A percentile compares a stretch with the other conserved stretches of the same genome.
Conservation (phyloP, 345 rosid species). For the Fremontodendron californicum region DNA sequence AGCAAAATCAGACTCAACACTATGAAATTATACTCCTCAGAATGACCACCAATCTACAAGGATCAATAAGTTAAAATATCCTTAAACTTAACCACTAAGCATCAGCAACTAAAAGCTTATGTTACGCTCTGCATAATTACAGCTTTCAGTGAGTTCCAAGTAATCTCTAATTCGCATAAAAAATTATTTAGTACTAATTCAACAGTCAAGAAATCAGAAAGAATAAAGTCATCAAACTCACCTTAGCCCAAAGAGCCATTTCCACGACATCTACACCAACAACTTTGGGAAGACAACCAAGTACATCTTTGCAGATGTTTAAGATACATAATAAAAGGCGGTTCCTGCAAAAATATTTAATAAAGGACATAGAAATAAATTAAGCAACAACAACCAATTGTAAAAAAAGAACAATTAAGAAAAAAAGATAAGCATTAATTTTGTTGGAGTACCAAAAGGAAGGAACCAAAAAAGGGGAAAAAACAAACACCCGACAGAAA, state of each 20-base stretch:
- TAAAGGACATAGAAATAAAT: background rate
- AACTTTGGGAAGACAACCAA: conserved; percentile 60
- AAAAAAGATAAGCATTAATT: background rate
- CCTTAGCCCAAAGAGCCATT: conserved; percentile 99
- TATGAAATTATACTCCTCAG: background rate
- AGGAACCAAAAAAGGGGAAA: background rate
- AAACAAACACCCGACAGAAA: background rate
- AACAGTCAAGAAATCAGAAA: conserved; percentile 12
- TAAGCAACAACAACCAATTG: background rate
- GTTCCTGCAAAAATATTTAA: conserved; percentile 45
- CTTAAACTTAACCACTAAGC: conserved; percentile 2
- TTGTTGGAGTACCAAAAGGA: background rate
- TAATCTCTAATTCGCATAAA: background rate
- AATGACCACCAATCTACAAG: background rate
- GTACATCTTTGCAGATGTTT: conserved; percentile 73
- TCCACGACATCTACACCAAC: conserved; percentile 76
- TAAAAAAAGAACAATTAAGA: background rate
- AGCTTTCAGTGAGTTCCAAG: background rate
- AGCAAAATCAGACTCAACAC: background rate
- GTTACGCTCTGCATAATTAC: background rate
- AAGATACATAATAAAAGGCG: conserved; percentile 69
- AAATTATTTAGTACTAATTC: background rate
- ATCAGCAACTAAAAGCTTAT: background rate
- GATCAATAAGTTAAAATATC: background rate
- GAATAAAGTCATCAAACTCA: conserved; percentile 24